Evolutionary conservation across 179 eudicot species (phyloP), one percentile per base, ranked within the genome.

Genomic region (Gypsophila paniculata): DNA sequence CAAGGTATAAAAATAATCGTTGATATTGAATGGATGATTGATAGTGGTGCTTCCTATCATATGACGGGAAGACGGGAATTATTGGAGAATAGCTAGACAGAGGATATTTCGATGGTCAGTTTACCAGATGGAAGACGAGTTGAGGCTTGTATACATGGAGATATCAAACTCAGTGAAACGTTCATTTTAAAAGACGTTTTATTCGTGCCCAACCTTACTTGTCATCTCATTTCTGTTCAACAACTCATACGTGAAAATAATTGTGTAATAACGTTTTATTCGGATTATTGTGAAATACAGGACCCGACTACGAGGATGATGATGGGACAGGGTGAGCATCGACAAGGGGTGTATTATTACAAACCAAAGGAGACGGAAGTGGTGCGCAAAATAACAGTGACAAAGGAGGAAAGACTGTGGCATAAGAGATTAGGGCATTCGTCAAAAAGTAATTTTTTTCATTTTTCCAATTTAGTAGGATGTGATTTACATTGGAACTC

Each of bases 261-360:
- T 23, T 19, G 22, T 59, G 34, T n/a, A n/a, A n/a, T n/a, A n/a
- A n/a, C n/a, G n/a, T n/a, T n/a, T n/a, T n/a, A n/a, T n/a, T n/a
- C n/a, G n/a, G n/a, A n/a, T n/a, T n/a, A n/a, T n/a, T n/a, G n/a
- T n/a, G n/a, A n/a, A n/a, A n/a, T n/a, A n/a, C 63, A 59, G 63
- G 63, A 59, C 34, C 32, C 0, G 63, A 59, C 29, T 59, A 59
- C 63, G 63, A 59, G 14, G 59, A 54, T 17, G 59, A 19, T 4
- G 59, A 54, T 54, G 5, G 59, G 59, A 54, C 59, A 19, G 14
- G 63, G 63, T 60, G 36, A 60, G 64, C 64, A 60, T 60, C 29
- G 64, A 60, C 29, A 8, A 26, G 65, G 65, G 39, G 65, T 61
- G 18, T 61, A 61, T 32, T 61, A 61, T 61, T 61, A 12, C 8